These are phyloP conservation scores for Penicillium brasilianum DNA, from an alignment of 2,329 filamentous ascomycete species.

Conservation along the genomic window DNA sequence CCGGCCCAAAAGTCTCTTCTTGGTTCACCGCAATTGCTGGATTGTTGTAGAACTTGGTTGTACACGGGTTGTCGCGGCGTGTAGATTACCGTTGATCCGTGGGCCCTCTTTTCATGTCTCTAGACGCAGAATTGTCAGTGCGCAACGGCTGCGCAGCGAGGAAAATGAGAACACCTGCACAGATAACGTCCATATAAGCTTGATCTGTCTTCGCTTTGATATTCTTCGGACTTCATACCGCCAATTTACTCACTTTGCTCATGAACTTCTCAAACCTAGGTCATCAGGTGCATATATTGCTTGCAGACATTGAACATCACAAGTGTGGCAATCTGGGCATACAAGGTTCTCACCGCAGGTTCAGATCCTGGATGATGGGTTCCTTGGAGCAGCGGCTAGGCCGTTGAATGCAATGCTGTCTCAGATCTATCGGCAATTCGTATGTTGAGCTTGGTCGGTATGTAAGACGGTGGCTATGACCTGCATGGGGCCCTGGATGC, in stretches of 20 bases:
- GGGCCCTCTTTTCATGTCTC: conserved; percentile 17
- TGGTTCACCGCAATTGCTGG: conserved; percentile 36
- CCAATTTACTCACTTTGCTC: not conserved
- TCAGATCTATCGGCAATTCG: conserved; percentile 23
- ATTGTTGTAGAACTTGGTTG: conserved; percentile 19
- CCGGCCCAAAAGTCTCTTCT: not conserved
- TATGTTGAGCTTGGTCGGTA: not conserved
- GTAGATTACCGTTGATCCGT: conserved; percentile 27
- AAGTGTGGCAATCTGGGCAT: not conserved
- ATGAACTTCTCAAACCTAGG: not conserved
- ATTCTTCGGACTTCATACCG: conserved; percentile 10
- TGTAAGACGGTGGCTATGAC: not conserved
- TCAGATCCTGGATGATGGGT: not conserved
- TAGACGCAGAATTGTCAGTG: conserved; percentile 29
- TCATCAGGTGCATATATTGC: not conserved
- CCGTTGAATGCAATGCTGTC: conserved; percentile 31
- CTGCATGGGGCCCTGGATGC: not conserved
- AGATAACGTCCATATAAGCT: conserved; percentile 23
- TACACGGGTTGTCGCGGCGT: conserved; percentile 34
- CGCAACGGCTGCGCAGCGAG: conserved; percentile 23
- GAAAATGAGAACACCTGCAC: conserved; percentile 36
- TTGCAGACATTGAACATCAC: conserved; percentile 1
- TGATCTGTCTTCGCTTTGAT: conserved; percentile 21
- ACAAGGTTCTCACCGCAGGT: conserved; percentile 10
- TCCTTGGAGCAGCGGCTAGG: conserved; percentile 7